Base-by-base conservation (phyloP, 805 yeast genomes). In the Hanseniaspora meyeri region DNA sequence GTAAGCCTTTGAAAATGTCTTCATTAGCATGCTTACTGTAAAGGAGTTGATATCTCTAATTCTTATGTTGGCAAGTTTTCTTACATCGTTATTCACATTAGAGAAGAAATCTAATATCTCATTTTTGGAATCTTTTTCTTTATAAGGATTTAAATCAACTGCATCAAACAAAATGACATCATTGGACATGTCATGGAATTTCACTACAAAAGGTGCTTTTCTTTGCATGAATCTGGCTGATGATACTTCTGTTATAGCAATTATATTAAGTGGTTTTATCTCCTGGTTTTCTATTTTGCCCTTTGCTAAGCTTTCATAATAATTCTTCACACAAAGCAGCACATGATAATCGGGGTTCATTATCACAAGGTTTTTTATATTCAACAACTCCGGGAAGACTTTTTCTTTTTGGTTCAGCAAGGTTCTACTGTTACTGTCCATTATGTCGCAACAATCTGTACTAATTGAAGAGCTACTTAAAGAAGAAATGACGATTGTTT, bases 161-260 rank as follows among this genome's bases (percentile, higher is more conserved):
- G 40, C 11, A 39, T 53, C 57, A 46, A 39, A 53, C 11, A 40
- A 34, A 11, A 53, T 39, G 12, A 49, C 9, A 37, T 49, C 57
- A n/a, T 46, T 39, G 24, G 45, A 46, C 19, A 17, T 31, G 12
- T 46, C 47, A 12, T 53, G 47, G 16, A 38, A 31, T 5, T 24
- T 43, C 2, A 53, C 39, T 4, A n/a, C 20, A 38, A 39, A 38
- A 3, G 36, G 34, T 14, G 40, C 40, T 19, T 46, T 46, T 38
- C 51, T 29, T 14, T 53, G 31, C n/a, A 53, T 12, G 3, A 32
- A 34, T 27, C 45, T n/a, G 11, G 31, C 34, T 8, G 57, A 24
- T 4, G 40, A 36, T 10, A 14, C 29, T 29, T 51, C 46, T 34
- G 11, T 27, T 3, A 51, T 24, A 20, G 42, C 55, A 24, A 51